A percentile compares a stretch with the other conserved stretches of the same genome.
phyloP scores from a whole-genome alignment of 331 rosid genomes.

The Quercus tomentella region DNA sequence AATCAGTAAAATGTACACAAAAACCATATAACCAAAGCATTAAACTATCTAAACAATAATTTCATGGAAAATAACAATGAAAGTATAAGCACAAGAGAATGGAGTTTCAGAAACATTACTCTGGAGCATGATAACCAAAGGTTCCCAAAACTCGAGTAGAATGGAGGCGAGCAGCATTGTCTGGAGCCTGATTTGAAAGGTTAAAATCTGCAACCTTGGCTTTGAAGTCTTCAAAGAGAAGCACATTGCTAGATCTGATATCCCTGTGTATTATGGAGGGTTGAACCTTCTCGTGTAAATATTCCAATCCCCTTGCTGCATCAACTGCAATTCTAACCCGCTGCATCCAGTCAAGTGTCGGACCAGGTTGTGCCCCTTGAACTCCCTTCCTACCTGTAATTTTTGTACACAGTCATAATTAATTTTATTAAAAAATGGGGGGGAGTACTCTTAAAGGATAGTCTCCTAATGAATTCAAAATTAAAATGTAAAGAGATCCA shows the following conservation, averaged over 20 bases:
- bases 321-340: conserved; percentile 98
- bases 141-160: conserved; percentile 99
- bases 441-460: too few relatives aligned
- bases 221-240: conserved; percentile 86
- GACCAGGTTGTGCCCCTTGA: conserved; percentile 99
- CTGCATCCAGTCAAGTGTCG: conserved; percentile 95
- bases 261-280: conserved; percentile 89
- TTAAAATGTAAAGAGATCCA: too few relatives aligned
- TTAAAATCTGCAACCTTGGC: conserved; percentile 97
- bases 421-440: too few relatives aligned
- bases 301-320: conserved; percentile 94
- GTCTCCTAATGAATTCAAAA: too few relatives aligned
- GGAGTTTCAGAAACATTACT: conserved; percentile 51
- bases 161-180: conserved; percentile 99
- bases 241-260: conserved; percentile 96
- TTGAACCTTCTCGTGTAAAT: conserved; percentile 93
- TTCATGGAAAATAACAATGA: neutral
- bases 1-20: conserved; percentile 1
- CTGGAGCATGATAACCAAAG: conserved; percentile 99
- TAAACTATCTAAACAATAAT: conserved; percentile 2
- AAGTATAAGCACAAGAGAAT: conserved; percentile 8
- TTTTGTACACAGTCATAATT: neutral
- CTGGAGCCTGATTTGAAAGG: conserved; percentile 99
- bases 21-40: neutral
- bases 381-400: conserved; percentile 95